Percentiles rank a stretch among this genome's conserved stretches.
Conservation (phyloP, 441 rosid genomes). For the Pelargonium cotyledonis region DNA sequence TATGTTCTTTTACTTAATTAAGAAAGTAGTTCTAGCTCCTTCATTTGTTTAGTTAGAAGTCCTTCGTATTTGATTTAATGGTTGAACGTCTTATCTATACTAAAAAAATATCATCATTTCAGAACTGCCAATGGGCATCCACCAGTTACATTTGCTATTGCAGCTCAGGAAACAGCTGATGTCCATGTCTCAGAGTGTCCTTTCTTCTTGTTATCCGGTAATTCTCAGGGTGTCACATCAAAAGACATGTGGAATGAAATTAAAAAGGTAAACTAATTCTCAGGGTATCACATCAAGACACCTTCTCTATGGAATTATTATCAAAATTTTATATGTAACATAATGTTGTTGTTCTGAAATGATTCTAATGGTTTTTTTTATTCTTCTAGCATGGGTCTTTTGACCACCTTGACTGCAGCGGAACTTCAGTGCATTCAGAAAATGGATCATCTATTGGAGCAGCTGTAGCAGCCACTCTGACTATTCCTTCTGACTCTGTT, state of each 20-base stretch:
- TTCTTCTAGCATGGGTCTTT: constrained; percentile 44
- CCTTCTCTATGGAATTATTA: no score
- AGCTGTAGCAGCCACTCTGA: constrained; percentile 55
- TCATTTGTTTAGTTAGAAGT: constrained; percentile 11
- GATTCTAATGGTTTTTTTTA: constrained; percentile 13
- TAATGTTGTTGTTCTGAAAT: neutral
- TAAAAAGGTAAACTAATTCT: constrained; percentile 37
- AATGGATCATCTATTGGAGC: constrained; percentile 65
- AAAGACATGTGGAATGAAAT: constrained; percentile 77
- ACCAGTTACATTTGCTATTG: constrained; percentile 60
- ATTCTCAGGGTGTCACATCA: constrained; percentile 39
- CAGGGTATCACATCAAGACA: no score
- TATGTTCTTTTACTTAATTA: constrained; percentile 25
- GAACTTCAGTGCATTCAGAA: constrained; percentile 33
- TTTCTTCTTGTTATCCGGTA: constrained; percentile 48
- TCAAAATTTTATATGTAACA: no score
- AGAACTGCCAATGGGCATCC: constrained; percentile 73
- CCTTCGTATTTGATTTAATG: constrained; percentile 4
- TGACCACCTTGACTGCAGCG: constrained; percentile 35
- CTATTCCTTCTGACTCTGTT: constrained; percentile 47
- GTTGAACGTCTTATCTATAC: constrained; percentile 7
- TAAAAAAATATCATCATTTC: constrained; percentile 24
- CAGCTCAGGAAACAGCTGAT: constrained; percentile 56
- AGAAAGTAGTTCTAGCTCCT: constrained; percentile 8
- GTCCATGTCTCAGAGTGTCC: constrained; percentile 66